Evolutionary conservation across 352 stramenopile genomes (phyloP).

Genomic region (Hyaloperonospora arabidopsidis): DNA sequence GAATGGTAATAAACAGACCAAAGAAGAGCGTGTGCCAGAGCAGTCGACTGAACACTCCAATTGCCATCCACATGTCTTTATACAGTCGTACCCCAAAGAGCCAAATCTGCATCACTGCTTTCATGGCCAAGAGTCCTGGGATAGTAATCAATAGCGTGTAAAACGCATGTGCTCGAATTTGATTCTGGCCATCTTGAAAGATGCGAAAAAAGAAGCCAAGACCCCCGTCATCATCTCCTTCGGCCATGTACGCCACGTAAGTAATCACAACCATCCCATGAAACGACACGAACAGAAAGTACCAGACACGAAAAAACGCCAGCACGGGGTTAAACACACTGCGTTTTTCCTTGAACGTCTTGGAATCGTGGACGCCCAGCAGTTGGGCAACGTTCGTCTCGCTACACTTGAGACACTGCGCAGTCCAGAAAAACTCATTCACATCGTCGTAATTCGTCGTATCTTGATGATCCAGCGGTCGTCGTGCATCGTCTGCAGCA

Average conservation of each 20-base stretch:
- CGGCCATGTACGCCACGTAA: slow-evolving; percentile 65
- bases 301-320: slow-evolving; percentile 78
- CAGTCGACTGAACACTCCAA: slow-evolving; percentile 59
- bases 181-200: slow-evolving; percentile 41
- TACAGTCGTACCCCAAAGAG: slow-evolving; percentile 59
- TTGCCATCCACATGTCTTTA: slow-evolving; percentile 47
- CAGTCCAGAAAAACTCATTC: slow-evolving; percentile 86
- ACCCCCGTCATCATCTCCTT: slow-evolving; percentile 36
- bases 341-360: slow-evolving; percentile 84
- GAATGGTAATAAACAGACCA: slow-evolving; percentile 48
- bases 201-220: slow-evolving; percentile 58
- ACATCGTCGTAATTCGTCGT: slow-evolving; percentile 85
- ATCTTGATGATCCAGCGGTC: slow-evolving; percentile 67
- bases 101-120: slow-evolving; percentile 72
- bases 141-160: slow-evolving; percentile 66
- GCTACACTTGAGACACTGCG: slow-evolving; percentile 56
- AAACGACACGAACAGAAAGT: slow-evolving; percentile 72
- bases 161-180: slow-evolving; percentile 60
- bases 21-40: slow-evolving; percentile 75
- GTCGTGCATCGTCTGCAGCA: slow-evolving; percentile 32
- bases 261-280: slow-evolving; percentile 56
- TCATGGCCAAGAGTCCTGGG: slow-evolving; percentile 45
- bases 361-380: slow-evolving; percentile 53
- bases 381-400: slow-evolving; percentile 60
- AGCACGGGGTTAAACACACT: slow-evolving; percentile 81